Conservation (phyloP, 345 rosid genomes). For the Pistacia atlantica region DNA sequence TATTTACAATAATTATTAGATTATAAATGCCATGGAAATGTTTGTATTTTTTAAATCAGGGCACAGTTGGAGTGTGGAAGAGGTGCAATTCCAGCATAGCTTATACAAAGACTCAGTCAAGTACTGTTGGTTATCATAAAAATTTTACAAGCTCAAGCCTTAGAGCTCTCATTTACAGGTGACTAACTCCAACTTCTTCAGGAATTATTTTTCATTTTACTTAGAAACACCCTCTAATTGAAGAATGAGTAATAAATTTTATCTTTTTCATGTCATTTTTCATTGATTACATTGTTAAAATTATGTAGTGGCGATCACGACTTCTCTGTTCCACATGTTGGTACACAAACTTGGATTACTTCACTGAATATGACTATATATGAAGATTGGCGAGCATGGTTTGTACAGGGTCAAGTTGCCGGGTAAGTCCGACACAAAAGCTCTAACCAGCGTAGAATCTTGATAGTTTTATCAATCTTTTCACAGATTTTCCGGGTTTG, state of each 20-base stretch:
- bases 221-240: no score
- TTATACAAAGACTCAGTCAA: slow-evolving; percentile 35
- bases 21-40: background rate
- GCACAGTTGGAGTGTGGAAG: slow-evolving; percentile 33
- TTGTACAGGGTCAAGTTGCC: slow-evolving; percentile 31
- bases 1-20: background rate
- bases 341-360: slow-evolving; percentile 32
- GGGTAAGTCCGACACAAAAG: slow-evolving; percentile 23
- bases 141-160: slow-evolving; percentile 28
- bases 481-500: no score
- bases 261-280: no score
- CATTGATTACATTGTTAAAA: no score
- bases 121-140: slow-evolving; percentile 23
- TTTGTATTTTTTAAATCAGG: slow-evolving; percentile 17
- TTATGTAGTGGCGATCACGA: slow-evolving; percentile 37
- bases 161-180: slow-evolving; percentile 42
- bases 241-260: no score
- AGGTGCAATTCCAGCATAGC: slow-evolving; percentile 36
- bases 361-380: slow-evolving; percentile 23
- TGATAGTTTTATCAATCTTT: no score
- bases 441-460: no score
- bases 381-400: slow-evolving; percentile 26
- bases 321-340: slow-evolving; percentile 32
- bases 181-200: background rate
- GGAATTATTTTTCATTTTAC: background rate